Evolutionary conservation across 2,329 filamentous ascomycete species (phyloP).

Genomic region (Coniochaeta prunicola): DNA sequence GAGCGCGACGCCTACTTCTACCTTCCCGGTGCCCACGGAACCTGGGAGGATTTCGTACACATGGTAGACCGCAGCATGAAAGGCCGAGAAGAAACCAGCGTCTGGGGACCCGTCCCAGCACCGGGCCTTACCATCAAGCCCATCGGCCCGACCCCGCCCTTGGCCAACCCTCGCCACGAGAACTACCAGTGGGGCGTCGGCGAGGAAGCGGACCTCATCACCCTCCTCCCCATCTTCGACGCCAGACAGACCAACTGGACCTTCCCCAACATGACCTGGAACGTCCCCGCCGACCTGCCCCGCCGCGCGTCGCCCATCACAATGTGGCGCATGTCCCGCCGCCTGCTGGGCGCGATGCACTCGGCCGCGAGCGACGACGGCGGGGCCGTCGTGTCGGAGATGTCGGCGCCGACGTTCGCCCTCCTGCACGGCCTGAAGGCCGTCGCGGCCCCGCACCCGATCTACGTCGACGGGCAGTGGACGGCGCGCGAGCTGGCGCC

Average conservation of each 20-base stretch:
- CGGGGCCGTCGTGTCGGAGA: constrained; percentile 70
- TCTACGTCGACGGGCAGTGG: constrained; percentile 72
- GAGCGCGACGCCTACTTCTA: constrained; percentile 66
- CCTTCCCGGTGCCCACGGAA: constrained; percentile 59
- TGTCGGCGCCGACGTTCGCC: constrained; percentile 66
- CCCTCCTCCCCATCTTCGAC: constrained; percentile 71
- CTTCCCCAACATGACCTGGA: constrained; percentile 58
- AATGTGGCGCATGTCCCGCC: constrained; percentile 63
- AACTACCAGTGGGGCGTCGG: constrained; percentile 12
- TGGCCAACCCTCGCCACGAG: constrained; percentile 4
- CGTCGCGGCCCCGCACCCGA: constrained; percentile 67
- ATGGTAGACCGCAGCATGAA: constrained; percentile 45
- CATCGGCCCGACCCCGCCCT: constrained; percentile 35
- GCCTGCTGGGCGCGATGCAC: constrained; percentile 67
- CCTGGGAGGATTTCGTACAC: constrained; percentile 57
- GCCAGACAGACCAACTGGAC: constrained; percentile 65
- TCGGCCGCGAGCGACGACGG: constrained; percentile 58
- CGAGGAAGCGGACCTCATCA: constrained; percentile 23
- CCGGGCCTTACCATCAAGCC: constrained; percentile 39
- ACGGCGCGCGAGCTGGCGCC: constrained; percentile 39
- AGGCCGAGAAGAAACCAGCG: constrained; percentile 37
- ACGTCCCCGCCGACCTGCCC: constrained; percentile 48
- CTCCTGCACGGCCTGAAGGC: constrained; percentile 71
- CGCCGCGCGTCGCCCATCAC: constrained; percentile 69
- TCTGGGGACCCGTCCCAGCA: constrained; percentile 59